These are phyloP conservation scores for Aspergillus latus DNA, from an alignment of 2,329 filamentous ascomycete species.

Conservation along the genomic window DNA sequence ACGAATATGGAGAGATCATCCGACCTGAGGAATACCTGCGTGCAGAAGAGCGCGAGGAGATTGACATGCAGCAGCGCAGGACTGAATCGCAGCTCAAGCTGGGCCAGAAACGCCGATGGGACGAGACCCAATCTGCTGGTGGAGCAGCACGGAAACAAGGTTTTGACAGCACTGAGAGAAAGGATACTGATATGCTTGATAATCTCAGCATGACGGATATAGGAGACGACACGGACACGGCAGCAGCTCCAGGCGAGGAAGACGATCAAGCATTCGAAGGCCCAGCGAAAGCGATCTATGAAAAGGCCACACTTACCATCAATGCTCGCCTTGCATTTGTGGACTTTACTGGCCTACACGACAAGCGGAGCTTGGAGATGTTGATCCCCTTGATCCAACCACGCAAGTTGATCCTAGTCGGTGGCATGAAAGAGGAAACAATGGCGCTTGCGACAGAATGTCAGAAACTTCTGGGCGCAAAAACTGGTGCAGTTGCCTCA, in stretches of 20 bases:
- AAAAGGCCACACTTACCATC: slow-evolving; percentile 63
- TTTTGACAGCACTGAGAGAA: slow-evolving; percentile 32
- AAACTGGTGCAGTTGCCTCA: slow-evolving; percentile 33
- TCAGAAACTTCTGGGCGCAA: slow-evolving; percentile 60
- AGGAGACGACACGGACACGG: slow-evolving; percentile 61
- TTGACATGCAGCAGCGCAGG: slow-evolving; percentile 62
- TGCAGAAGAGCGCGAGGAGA: slow-evolving; percentile 83
- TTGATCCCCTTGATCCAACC: slow-evolving; percentile 91
- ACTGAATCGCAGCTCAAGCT: slow-evolving; percentile 62
- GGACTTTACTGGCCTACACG: slow-evolving; percentile 89
- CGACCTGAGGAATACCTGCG: slow-evolving; percentile 90
- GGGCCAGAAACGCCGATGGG: slow-evolving; percentile 94
- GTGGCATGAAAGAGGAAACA: slow-evolving; percentile 77
- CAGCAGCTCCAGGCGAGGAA: slow-evolving; percentile 56
- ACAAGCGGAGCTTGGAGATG: slow-evolving; percentile 91
- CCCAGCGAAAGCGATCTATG: slow-evolving; percentile 73
- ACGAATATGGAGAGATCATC: slow-evolving; percentile 94
- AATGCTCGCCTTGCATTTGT: slow-evolving; percentile 80
- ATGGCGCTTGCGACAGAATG: slow-evolving; percentile 75
- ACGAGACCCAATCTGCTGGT: slow-evolving; percentile 58
- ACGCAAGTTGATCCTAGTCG: slow-evolving; percentile 89
- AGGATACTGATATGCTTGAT: slow-evolving; percentile 50
- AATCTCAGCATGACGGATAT: slow-evolving; percentile 47
- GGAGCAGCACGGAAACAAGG: slow-evolving; percentile 62
- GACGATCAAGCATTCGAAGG: slow-evolving; percentile 56